Conservation (phyloP, 2,329 filamentous ascomycete species). For the Diplodia mutila region DNA sequence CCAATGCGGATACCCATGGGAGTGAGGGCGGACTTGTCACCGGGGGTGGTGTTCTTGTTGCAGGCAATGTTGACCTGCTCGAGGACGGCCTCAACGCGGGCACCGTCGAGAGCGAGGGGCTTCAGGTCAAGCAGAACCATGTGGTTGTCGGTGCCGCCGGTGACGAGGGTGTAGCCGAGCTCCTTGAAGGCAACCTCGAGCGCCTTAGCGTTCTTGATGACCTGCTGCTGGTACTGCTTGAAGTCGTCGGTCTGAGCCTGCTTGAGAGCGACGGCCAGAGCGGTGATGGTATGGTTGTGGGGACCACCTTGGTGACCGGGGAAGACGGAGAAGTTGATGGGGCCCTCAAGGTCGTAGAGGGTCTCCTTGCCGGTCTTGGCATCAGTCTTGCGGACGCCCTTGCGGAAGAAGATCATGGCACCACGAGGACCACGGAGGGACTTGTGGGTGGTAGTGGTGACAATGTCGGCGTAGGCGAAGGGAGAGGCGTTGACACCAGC, state of each 20-base stretch:
- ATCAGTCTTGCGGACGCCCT: constrained; percentile 81
- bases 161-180: constrained; percentile 85
- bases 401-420: constrained; percentile 98
- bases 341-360: constrained; percentile 85
- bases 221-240: constrained; percentile 86
- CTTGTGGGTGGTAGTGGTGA: constrained; percentile 98
- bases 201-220: constrained; percentile 88
- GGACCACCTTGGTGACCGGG: constrained; percentile 97
- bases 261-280: constrained; percentile 89
- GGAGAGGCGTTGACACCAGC: constrained; percentile 89
- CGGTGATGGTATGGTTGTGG: constrained; percentile 99
- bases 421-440: constrained; percentile 91
- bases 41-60: constrained; percentile 99
- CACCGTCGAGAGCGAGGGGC: constrained; percentile 83
- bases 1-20: constrained; percentile 93
- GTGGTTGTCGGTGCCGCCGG: constrained; percentile 96
- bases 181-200: constrained; percentile 69
- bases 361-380: constrained; percentile 84
- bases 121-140: constrained; percentile 92
- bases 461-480: constrained; percentile 87
- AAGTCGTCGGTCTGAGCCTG: constrained; percentile 90
- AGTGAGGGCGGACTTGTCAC: constrained; percentile 89
- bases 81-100: constrained; percentile 84
- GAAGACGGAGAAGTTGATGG: constrained; percentile 97
- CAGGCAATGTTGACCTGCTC: constrained; percentile 94